Evolutionary conservation across 805 yeast genomes (phyloP).

Genomic region (Wickerhamiella sorbophila): DNA sequence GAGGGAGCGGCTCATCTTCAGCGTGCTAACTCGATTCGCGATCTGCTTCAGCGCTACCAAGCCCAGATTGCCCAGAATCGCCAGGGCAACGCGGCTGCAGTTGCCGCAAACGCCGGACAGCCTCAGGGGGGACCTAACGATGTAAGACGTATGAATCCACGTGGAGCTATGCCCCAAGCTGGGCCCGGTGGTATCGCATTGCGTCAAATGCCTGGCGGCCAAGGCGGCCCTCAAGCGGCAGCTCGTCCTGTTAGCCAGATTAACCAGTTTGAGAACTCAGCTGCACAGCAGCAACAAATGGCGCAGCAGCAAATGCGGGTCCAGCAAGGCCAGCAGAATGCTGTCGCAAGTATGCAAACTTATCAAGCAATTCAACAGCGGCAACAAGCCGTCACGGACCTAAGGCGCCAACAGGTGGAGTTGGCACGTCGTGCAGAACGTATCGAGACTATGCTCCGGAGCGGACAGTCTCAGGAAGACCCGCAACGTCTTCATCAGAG

Average conservation of each 20-base stretch:
- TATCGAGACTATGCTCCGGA: constrained; percentile 8
- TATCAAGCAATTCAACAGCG: constrained; percentile 18
- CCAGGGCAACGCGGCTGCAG: constrained; percentile 4
- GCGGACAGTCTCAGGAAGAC: constrained; percentile 4
- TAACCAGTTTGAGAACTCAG: neutral
- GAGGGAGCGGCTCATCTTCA: constrained; percentile 22
- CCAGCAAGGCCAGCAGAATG: constrained; percentile 8
- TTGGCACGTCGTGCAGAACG: constrained; percentile 11
- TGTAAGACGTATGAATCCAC: neutral
- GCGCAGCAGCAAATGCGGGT: constrained; percentile 10
- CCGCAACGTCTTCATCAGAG: constrained; percentile 11
- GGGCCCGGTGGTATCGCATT: constrained; percentile 10
- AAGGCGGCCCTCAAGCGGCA: neutral
- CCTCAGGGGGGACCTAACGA: neutral
- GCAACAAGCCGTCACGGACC: constrained; percentile 14
- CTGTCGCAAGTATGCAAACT: constrained; percentile 10
- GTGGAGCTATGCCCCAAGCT: neutral
- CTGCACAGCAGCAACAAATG: constrained; percentile 9
- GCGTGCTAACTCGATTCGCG: constrained; percentile 22
- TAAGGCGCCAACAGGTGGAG: constrained; percentile 9
- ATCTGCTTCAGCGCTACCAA: constrained; percentile 15
- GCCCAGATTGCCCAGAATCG: neutral
- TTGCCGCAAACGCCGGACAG: neutral
- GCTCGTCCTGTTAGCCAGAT: constrained; percentile 6
- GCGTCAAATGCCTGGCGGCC: constrained; percentile 3